These are phyloP conservation scores for Detonula confervacea DNA, from an alignment of 352 stramenopile genomes.

Conservation along the genomic window DNA sequence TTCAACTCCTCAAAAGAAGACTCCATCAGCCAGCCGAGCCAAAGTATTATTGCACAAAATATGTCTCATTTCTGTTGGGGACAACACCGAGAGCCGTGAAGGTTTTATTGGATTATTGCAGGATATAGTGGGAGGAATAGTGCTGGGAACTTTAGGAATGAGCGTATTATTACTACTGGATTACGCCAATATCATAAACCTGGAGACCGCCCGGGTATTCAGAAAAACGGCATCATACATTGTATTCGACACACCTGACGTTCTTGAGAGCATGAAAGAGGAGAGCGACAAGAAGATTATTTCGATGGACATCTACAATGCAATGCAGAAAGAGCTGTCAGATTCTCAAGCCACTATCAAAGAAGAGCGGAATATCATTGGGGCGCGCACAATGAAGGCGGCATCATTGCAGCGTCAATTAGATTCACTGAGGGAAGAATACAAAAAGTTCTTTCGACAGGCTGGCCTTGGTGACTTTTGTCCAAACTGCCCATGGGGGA, in stretches of 20 bases:
- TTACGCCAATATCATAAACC: neutral
- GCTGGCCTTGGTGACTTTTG: neutral
- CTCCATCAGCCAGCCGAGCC: neutral
- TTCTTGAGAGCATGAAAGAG: constrained; percentile 1
- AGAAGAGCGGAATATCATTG: neutral
- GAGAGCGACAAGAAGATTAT: constrained; percentile 1
- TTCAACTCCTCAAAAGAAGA: neutral
- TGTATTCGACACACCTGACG: neutral
- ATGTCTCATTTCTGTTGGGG: neutral
- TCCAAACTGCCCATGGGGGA: neutral
- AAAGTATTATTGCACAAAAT: constrained; percentile 11
- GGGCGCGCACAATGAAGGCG: neutral
- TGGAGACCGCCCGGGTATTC: constrained; percentile 4
- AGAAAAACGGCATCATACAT: neutral
- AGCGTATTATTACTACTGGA: constrained; percentile 1
- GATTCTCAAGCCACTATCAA: neutral
- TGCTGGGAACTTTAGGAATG: neutral
- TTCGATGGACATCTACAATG: neutral
- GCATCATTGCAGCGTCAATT: neutral
- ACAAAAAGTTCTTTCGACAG: neutral
- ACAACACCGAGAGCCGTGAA: neutral
- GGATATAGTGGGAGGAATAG: neutral
- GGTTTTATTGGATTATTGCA: constrained; percentile 2
- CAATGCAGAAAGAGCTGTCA: neutral
- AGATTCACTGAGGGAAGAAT: constrained; percentile 2